Evolutionary conservation across 2,329 filamentous ascomycete genomes (phyloP).

Genomic region (Aspergillus spinulosporus): DNA sequence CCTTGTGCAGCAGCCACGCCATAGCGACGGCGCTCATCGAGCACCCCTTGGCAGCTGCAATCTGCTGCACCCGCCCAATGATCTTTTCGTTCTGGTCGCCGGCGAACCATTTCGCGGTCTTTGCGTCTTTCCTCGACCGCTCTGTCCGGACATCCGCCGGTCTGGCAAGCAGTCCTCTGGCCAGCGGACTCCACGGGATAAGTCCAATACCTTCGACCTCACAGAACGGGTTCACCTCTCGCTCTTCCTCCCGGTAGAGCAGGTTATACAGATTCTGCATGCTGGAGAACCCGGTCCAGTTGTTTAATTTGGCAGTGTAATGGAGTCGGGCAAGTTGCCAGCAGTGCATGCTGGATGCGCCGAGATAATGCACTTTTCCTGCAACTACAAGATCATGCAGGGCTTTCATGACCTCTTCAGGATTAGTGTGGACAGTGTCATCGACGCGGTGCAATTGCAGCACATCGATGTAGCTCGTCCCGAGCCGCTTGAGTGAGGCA

Average conservation of each 20-base stretch:
- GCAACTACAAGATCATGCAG: constrained; percentile 59
- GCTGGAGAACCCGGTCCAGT: constrained; percentile 60
- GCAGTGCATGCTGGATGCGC: constrained; percentile 28
- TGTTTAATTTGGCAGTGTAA: constrained; percentile 54
- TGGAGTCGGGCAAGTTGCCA: constrained; percentile 47
- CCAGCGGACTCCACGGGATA: constrained; percentile 31
- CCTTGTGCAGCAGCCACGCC: constrained; percentile 26
- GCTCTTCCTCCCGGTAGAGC: constrained; percentile 28
- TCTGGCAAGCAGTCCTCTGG: constrained; percentile 32
- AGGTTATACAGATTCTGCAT: constrained; percentile 50
- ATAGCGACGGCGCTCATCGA: constrained; percentile 27
- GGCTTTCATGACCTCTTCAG: constrained; percentile 63
- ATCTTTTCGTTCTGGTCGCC: constrained; percentile 15
- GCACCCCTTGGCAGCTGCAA: constrained; percentile 20
- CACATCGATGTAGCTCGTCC: constrained; percentile 62
- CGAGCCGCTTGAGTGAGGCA: constrained; percentile 47
- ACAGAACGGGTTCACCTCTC: constrained; percentile 27
- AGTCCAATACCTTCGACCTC: constrained; percentile 22
- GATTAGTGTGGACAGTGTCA: constrained; percentile 45
- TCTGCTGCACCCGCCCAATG: constrained; percentile 17
- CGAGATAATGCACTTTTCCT: constrained; percentile 59
- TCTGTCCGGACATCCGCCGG: constrained; percentile 21
- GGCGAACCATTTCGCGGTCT: constrained; percentile 5
- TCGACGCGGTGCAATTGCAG: constrained; percentile 64
- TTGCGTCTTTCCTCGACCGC: constrained; percentile 1